Conservation (phyloP, 2,329 filamentous ascomycete species). For the Seiridium cupressi region DNA sequence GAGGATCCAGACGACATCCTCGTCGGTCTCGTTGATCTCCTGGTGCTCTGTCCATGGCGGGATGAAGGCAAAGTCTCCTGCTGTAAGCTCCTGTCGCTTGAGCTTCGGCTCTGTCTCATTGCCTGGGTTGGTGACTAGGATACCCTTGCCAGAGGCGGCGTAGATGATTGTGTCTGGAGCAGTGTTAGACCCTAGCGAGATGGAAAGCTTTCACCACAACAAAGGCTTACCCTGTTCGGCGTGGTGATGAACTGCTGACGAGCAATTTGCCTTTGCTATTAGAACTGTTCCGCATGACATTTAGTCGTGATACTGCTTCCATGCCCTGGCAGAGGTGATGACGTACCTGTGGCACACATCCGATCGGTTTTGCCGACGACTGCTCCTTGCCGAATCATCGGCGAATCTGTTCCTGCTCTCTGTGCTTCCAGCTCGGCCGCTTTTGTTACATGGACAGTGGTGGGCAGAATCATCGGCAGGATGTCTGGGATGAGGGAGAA, state of each 20-base stretch:
- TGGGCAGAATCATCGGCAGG: slow-evolving; percentile 58
- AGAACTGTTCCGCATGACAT: slow-evolving; percentile 42
- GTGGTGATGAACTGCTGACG: slow-evolving; percentile 66
- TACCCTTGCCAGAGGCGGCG: slow-evolving; percentile 58
- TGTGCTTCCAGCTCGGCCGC: slow-evolving; percentile 41
- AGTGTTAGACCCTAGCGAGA: neutral
- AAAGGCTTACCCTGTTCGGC: slow-evolving; percentile 58
- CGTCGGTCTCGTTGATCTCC: slow-evolving; percentile 62
- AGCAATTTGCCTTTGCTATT: slow-evolving; percentile 60
- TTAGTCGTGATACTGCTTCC: no score
- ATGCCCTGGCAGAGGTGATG: no score
- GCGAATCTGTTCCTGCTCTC: slow-evolving; percentile 23
- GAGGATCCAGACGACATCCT: slow-evolving; percentile 62
- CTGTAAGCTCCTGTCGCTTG: slow-evolving; percentile 53
- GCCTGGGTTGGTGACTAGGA: slow-evolving; percentile 56
- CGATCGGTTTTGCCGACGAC: slow-evolving; percentile 62
- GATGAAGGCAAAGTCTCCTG: slow-evolving; percentile 69
- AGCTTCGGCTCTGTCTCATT: slow-evolving; percentile 41
- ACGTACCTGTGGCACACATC: slow-evolving; percentile 62
- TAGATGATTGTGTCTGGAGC: slow-evolving; percentile 65
- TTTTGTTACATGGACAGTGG: slow-evolving; percentile 55
- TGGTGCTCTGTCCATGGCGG: slow-evolving; percentile 72
- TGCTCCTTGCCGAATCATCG: slow-evolving; percentile 46
- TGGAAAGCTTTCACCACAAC: neutral
- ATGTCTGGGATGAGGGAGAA: slow-evolving; percentile 56